These are phyloP conservation scores for Mortierella sp. DNA, from an alignment of 371 early-diverging fungal genomes.

Conservation along the genomic window DNA sequence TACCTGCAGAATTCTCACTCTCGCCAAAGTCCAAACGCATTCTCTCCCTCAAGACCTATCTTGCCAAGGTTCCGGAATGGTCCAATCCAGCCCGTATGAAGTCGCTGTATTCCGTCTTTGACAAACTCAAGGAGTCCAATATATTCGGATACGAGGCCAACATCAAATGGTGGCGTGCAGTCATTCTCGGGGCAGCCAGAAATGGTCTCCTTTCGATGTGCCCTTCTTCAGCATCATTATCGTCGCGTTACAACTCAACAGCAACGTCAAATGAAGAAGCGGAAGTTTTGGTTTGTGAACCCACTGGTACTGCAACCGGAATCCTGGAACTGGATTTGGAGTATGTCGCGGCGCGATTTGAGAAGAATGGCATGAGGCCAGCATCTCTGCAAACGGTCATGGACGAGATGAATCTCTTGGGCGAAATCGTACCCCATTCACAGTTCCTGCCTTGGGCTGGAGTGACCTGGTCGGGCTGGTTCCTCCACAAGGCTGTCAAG, in stretches of 20 bases:
- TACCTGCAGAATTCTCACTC: slow-evolving; percentile 10
- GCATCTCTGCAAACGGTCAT: slow-evolving; percentile 31
- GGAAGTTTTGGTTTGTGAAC: slow-evolving; percentile 13
- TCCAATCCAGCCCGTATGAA: slow-evolving; percentile 26
- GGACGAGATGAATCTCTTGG: slow-evolving; percentile 29
- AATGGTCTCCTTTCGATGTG: slow-evolving; percentile 39
- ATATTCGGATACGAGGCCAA: slow-evolving; percentile 48
- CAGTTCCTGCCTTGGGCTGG: slow-evolving; percentile 52
- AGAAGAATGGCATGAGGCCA: slow-evolving; percentile 30
- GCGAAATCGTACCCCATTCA: slow-evolving; percentile 35
- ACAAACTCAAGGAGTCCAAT: slow-evolving; percentile 47
- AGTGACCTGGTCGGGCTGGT: slow-evolving; percentile 37
- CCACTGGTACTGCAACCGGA: slow-evolving; percentile 44
- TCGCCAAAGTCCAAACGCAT: slow-evolving; percentile 24
- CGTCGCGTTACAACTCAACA: slow-evolving; percentile 1
- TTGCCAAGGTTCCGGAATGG: slow-evolving; percentile 41
- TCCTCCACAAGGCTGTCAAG: slow-evolving; percentile 46
- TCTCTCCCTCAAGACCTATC: slow-evolving; percentile 40
- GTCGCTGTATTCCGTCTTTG: slow-evolving; percentile 46
- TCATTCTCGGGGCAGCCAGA: slow-evolving; percentile 44
- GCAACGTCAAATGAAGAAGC: neutral
- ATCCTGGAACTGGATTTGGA: slow-evolving; percentile 46
- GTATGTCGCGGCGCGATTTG: slow-evolving; percentile 22
- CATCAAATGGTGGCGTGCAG: slow-evolving; percentile 37
- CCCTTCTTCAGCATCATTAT: slow-evolving; percentile 9